Base-by-base conservation (phyloP, 805 yeast genomes). In the Middelhovenomyces tepae region DNA sequence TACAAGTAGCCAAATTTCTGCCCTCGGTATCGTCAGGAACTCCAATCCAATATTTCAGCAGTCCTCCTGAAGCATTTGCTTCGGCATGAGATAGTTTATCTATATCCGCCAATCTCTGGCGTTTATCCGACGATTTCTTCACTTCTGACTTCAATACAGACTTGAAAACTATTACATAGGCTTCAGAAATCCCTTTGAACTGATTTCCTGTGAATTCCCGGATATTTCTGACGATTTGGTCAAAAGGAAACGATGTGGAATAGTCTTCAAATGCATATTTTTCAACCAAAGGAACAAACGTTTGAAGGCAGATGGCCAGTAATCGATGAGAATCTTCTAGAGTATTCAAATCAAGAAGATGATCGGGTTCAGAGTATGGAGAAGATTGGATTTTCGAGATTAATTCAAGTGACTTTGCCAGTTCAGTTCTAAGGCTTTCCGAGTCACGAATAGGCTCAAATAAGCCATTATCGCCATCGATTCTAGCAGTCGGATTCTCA, bases 21-120 rank as follows among this genome's bases (percentile, higher is more conserved):
- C 59, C 65, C 6, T 38, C 33, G 9, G 28, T 42, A 16, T 47
- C 49, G 36, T 60, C 54, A 1, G 66, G 65, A 4, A 49, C 42
- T 0, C 66, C 66, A 38, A 48, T 60, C 63, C 64, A 60, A 43
- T 61, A 60, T 37, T 60, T 60, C 33, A 60, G 42, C 5, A 60
- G 46, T 0, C 65, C 65, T 1, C 65, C 65, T 5, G 59, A 48
- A 8, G 19, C 31, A 40, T 51, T 60, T 11, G 65, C 65, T 35
- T 60, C 65, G 11, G 31, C 34, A 34, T 60, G 65, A 2, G 63
- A 52, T 2, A 35, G 47, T 34, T 53, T 46, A 39, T 61, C 66
- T 4, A 59, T 42, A 10, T 44, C 40, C 0, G 55, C 55, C 13
- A 61, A 42, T 24, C 41, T 32, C 24, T 43, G 39, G 22, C 64